Evolutionary conservation across 2,329 filamentous ascomycete species (phyloP).

Genomic region (Fusarium incarnatum): DNA sequence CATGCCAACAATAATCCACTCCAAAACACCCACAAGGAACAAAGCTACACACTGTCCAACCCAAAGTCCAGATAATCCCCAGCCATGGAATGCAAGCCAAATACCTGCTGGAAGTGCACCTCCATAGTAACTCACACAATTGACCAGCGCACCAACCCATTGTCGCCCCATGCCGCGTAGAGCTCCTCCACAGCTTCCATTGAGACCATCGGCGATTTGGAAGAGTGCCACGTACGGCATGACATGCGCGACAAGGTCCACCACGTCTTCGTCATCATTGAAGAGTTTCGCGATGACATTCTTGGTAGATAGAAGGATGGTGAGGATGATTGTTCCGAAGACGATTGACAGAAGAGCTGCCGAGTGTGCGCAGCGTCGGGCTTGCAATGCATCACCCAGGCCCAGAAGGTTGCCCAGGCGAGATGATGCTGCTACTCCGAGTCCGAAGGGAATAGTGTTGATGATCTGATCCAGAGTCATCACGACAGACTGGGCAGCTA

Average conservation of each 20-base stretch:
- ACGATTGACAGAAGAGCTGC: conserved; percentile 79
- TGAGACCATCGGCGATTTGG: conserved; percentile 89
- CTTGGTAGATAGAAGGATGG: conserved; percentile 75
- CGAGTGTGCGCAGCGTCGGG: conserved; percentile 77
- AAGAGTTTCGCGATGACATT: conserved; percentile 82
- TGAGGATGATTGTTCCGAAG: conserved; percentile 74
- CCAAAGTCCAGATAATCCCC: conserved; percentile 85
- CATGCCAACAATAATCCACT: conserved; percentile 83
- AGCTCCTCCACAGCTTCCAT: conserved; percentile 84
- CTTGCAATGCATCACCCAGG: conserved; percentile 71
- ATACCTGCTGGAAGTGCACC: conserved; percentile 85
- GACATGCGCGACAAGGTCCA: conserved; percentile 78
- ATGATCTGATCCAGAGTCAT: conserved; percentile 90
- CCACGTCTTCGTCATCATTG: conserved; percentile 79
- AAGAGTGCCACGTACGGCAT: conserved; percentile 90
- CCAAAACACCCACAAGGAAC: conserved; percentile 80
- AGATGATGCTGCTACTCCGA: conserved; percentile 83
- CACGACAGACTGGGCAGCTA: conserved; percentile 87
- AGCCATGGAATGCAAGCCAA: conserved; percentile 86
- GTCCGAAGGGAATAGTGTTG: conserved; percentile 87
- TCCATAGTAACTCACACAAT: conserved; percentile 85
- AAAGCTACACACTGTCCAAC: conserved; percentile 84
- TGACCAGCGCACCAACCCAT: conserved; percentile 85
- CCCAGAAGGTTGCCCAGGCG: conserved; percentile 85
- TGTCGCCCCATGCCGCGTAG: conserved; percentile 87